A percentile compares a stretch with the other conserved stretches of the same genome.
Conservation (phyloP, 108 stramenopile species). For the Schizochytrium sp. region DNA sequence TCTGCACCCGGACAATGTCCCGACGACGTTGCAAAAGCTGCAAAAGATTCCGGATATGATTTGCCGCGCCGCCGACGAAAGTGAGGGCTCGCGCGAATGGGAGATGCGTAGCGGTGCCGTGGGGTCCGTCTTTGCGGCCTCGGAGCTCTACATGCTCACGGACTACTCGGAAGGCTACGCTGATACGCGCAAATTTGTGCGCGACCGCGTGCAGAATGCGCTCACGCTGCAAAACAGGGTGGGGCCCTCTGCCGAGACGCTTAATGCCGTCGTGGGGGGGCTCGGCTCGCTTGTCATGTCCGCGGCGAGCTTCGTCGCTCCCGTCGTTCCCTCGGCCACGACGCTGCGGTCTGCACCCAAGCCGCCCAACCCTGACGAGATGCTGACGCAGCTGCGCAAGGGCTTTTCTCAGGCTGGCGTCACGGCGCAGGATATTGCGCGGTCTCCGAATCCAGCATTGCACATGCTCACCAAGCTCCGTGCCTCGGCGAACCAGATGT, state of each 20-base stretch:
- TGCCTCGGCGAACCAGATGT: too few relatives aligned
- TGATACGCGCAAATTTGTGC: neutral
- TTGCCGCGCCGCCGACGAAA: neutral
- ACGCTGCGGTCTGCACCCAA: neutral
- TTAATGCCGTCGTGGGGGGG: neutral
- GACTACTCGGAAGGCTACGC: conserved; percentile 10
- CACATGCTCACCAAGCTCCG: too few relatives aligned
- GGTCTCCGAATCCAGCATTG: too few relatives aligned
- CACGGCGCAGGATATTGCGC: too few relatives aligned
- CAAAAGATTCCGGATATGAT: neutral
- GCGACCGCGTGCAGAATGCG: neutral
- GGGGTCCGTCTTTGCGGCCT: neutral
- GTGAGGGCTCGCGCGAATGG: neutral
- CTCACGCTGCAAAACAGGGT: neutral
- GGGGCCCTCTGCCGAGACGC: neutral
- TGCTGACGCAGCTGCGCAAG: neutral
- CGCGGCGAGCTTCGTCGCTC: neutral
- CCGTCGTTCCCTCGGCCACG: neutral
- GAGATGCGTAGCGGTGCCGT: neutral
- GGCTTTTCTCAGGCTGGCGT: neutral
- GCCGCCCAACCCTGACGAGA: neutral
- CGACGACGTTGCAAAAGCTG: neutral
- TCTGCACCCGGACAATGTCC: neutral
- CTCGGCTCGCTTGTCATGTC: neutral
- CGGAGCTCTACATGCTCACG: conserved; percentile 17